Base-by-base conservation (phyloP, 2,329 filamentous ascomycete species). In the Didymella lethalis region DNA sequence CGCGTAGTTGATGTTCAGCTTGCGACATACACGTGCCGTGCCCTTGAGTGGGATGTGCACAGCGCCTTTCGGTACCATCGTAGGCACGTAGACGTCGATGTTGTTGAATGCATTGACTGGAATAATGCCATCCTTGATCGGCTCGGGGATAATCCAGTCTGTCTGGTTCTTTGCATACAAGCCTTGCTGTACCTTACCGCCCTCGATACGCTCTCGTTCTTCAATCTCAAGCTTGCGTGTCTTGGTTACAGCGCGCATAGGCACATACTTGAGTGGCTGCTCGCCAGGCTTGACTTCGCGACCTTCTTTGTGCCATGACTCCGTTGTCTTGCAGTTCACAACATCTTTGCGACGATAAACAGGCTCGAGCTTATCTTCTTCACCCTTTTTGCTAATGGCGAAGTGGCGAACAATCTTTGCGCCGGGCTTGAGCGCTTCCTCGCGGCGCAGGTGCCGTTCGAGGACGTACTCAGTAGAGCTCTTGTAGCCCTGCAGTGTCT, bases 261-360 rank as follows among this genome's bases (percentile, higher is more conserved):
- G 92, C 0, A 97, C 95, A 41, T 86, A 84, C 75, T 99, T 99
- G 59, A 97, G 79, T 0, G 95, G 91, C 48, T 87, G 79, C 64
- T 90, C 88, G 3, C 91, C 92, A 0, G 82, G 72, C 26, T 86
- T 84, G 3, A 95, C 88, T 26, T 88, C 89, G 11, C 94, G 86
- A 0, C 95, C 95, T 81, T 97, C 94, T 75, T 97, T 97, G 75
- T 98, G 95, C 95, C 95, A 99, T 1, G 92, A 97, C 75, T 99
- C 95, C 1, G 91, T 90, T 28, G 92, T 96, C 76, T 97, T 93
- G 75, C 96, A 96, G 38, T 85, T 83, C 2, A 93, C 87, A 0
- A 98, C 87, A 65, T 98, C 93, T 52, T 86, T 85, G 32, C 94
- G 88, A 0, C 84, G 84, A 72, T 88, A 98, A 0, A 98, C 92